These are phyloP conservation scores for Sporothrix dimorphospora DNA, from an alignment of 2,329 filamentous ascomycete genomes.

Conservation along the genomic window DNA sequence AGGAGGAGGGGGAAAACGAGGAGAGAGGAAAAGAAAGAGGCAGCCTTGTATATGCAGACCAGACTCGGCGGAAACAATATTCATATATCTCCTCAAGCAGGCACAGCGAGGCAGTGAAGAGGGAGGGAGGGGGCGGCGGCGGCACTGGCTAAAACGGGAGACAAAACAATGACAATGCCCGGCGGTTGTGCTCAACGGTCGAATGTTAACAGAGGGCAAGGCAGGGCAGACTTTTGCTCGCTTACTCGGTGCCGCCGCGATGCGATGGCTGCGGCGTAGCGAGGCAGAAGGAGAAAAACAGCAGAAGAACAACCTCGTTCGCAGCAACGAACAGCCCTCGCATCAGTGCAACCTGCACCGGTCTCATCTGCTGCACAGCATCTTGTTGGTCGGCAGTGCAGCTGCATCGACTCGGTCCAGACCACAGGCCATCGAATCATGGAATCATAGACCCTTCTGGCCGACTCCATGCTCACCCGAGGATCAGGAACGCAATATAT, in stretches of 20 bases:
- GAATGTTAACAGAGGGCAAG: neutral
- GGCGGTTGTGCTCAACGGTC: neutral
- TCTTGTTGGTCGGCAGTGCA: neutral
- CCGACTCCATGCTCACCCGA: neutral
- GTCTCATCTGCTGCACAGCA: neutral
- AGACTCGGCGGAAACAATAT: neutral
- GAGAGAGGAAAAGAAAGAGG: neutral
- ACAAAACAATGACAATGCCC: neutral
- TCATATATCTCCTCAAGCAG: neutral
- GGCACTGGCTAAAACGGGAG: constrained; percentile 8
- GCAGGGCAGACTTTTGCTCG: neutral
- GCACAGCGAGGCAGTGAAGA: neutral
- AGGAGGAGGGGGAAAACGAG: neutral
- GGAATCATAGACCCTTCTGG: neutral
- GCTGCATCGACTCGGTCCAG: neutral
- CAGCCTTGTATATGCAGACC: neutral
- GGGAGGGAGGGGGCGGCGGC: neutral
- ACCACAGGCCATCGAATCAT: neutral
- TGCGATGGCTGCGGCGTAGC: neutral
- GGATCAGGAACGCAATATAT: constrained; percentile 14
- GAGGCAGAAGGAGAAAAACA: neutral
- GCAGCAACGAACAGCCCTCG: no score
- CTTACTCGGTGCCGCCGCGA: neutral
- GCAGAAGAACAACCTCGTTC: neutral
- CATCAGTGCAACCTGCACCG: no score